Evolutionary conservation across 75 land plant species (phyloP).

Genomic region (Pinus taeda): DNA sequence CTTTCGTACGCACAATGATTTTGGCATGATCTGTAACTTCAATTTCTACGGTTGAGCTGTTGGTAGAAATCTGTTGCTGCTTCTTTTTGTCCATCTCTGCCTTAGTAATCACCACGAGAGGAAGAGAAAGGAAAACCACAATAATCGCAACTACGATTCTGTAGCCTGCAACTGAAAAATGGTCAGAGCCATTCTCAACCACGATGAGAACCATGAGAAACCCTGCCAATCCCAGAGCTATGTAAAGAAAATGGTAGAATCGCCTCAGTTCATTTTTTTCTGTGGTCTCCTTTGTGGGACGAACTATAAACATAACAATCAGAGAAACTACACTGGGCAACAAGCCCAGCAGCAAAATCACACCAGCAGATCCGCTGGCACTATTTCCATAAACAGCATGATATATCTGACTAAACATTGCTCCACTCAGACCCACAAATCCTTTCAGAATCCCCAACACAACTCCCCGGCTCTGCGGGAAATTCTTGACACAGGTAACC

Average conservation of each 20-base stretch:
- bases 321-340: constrained; percentile 41
- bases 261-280: constrained; percentile 22
- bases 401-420: constrained; percentile 70
- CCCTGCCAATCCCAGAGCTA: constrained; percentile 32
- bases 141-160: constrained; percentile 26
- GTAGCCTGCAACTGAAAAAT: constrained; percentile 16
- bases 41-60: not conserved
- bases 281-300: constrained; percentile 5
- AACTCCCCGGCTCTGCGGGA: constrained; percentile 58
- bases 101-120: constrained; percentile 24
- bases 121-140: constrained; percentile 28
- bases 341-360: constrained; percentile 54
- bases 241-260: constrained; percentile 31
- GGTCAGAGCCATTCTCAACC: constrained; percentile 8
- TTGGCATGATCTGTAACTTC: not conserved
- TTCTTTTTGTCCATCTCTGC: constrained; percentile 30
- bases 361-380: constrained; percentile 15
- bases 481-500: constrained; percentile 52
- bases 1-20: not conserved
- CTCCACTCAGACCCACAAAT: constrained; percentile 73
- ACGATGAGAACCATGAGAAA: constrained; percentile 40
- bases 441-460: constrained; percentile 76
- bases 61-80: not conserved
- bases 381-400: constrained; percentile 45
- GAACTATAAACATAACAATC: constrained; percentile 29